Base-by-base conservation (phyloP, 495 filamentous ascomycete genomes). In the Neurospora cerealis region DNA sequence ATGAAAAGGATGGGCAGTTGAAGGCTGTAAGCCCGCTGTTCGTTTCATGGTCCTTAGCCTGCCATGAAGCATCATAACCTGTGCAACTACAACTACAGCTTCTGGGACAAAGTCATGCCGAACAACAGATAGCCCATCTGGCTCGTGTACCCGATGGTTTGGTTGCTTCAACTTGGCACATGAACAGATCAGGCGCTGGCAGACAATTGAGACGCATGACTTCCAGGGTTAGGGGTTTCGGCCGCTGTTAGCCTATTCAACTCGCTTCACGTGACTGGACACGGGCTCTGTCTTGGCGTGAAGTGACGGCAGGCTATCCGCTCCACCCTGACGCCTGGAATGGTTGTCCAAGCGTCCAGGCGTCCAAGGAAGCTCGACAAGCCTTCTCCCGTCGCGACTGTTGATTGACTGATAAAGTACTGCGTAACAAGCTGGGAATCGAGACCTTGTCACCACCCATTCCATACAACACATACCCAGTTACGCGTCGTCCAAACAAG, bases 401-500 rank as follows among this genome's bases (percentile, higher is more conserved):
- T 62, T 62, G 11, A 66, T 66, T 66, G 54, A 66, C 7, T 28
- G 48, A 60, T 48, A 48, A 60, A 60, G 10, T 28, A 28, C 24
- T 28, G 24, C 24, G 38, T 28, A 60, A 60, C 54, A 36, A 34
- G 54, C 54, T 17, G 54, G 11, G 34, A 66, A 17, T 66, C 54
- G 54, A 60, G 48, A 34, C 54, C 28, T 66, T 36, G 54, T 66
- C 54, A 66, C 24, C 54, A 66, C 54, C 54, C 9, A 66, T 66
- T 66, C 54, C 6, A 66, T 19, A 66, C 54, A 66, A 66, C 54
- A 66, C 28, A 66, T 66, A 32, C 34, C 13, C 54, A 34, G 54
- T 36, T 32, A 66, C 54, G 54, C 54, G 72, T 71, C n/a, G 46
- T 28, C 5, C 38, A 21, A 78, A 78, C 70, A 76, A 70, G 80